Base-by-base conservation (phyloP, 2,329 filamentous ascomycete species). In the Stachybotrys chlorohalonatus region DNA sequence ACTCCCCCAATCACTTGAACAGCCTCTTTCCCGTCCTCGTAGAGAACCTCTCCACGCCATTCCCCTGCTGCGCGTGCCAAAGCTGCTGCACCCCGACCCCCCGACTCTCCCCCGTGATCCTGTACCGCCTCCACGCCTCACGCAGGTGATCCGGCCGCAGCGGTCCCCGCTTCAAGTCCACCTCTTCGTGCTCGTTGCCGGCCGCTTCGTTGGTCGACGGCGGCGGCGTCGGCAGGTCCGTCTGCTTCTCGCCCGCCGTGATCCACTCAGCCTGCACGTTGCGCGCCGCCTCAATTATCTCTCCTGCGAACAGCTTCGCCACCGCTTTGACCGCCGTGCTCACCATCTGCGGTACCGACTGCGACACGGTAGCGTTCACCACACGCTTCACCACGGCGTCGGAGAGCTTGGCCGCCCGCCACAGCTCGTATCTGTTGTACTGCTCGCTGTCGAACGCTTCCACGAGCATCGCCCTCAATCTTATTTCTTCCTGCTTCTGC, bases 301-400 rank as follows among this genome's bases (percentile, higher is more conserved):
- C 85, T 53, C 87, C 88, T 5, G 88, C 81, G 66, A 89, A 91
- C 57, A 89, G 78, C 70, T 93, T 93, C 51, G 86, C 84, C 17
- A 89, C 87, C 0, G 85, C 83, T 51, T 84, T 85, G 64, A 92
- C 86, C n/a, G 86, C 85, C 24, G 87, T 83, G 57, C 89, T 85
- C 52, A 91, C 86, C 61, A 82, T 86, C 17, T 81, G 77, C 0
- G 87, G 86, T 0, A 90, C 88, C 1, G 86, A 90, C 66, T 92
- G 89, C 0, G 86, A 90, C 8, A 91, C 85, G 1, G 88, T 90
- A 56, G 88, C 86, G 64, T 92, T 93, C 66, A 90, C 85, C 57
- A 92, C 81, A 63, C 85, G 79, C 65, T 87, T 81, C 55, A 91
- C 85, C 16, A 85, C 83, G 7, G 83, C 79, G 59, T 86, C 84